A percentile compares a stretch with the other conserved stretches of the same genome.
These are phyloP conservation scores for Panus rudis DNA, from an alignment of 768 basidiomycete species.

Conservation along the genomic window DNA sequence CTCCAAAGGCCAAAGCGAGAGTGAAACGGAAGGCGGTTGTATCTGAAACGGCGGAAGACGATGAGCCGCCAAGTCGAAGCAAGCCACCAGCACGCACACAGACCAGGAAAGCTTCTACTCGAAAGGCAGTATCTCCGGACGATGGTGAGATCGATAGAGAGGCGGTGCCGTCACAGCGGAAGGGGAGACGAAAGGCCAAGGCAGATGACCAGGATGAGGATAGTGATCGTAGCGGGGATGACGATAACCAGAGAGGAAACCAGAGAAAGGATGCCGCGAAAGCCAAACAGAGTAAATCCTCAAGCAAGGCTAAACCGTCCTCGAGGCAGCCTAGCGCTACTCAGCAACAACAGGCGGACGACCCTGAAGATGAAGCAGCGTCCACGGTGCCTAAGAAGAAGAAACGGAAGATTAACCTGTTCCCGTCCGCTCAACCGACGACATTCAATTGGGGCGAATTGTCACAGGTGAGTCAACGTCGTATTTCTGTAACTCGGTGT, in stretches of 20 bases:
- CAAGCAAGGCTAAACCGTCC: constrained; percentile 6
- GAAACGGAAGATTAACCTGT: constrained; percentile 65
- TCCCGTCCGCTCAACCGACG: constrained; percentile 33
- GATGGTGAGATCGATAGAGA: constrained; percentile 2
- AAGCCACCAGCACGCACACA: background rate
- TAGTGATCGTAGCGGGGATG: constrained; percentile 8
- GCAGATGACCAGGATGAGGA: constrained; percentile 18
- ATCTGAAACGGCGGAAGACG: constrained; percentile 1
- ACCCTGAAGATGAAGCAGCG: constrained; percentile 17
- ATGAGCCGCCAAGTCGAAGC: background rate
- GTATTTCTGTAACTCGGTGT: background rate
- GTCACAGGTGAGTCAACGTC: constrained; percentile 26
- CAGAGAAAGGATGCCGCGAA: constrained; percentile 8
- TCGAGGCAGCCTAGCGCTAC: constrained; percentile 17
- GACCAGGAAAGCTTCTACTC: background rate
- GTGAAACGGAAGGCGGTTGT: constrained; percentile 1
- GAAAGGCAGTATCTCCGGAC: constrained; percentile 3
- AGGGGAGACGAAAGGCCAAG: constrained; percentile 26
- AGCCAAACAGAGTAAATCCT: background rate
- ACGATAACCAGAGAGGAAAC: constrained; percentile 15
- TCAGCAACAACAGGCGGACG: constrained; percentile 17
- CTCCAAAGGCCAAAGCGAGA: constrained; percentile 10
- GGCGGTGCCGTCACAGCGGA: constrained; percentile 11
- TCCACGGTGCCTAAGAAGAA: constrained; percentile 48
- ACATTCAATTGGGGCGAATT: constrained; percentile 41